These are phyloP conservation scores for Cryptococcus amylolentus DNA, from an alignment of 1,284 basidiomycete genomes.

Conservation along the genomic window DNA sequence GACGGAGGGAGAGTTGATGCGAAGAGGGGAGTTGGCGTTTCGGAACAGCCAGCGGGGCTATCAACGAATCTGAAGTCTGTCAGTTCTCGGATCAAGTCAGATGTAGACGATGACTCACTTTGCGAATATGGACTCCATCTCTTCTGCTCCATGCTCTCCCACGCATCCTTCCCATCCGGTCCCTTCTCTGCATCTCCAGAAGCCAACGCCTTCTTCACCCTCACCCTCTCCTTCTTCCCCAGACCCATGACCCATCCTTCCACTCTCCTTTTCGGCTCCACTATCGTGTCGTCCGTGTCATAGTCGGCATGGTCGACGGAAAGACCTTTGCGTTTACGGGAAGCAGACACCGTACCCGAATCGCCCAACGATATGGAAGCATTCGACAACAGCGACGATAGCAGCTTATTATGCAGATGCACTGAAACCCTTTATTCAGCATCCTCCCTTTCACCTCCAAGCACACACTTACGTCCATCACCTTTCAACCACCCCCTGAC, in stretches of 20 bases:
- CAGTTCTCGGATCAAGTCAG: background rate
- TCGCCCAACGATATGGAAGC: constrained; percentile 34
- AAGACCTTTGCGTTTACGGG: constrained; percentile 33
- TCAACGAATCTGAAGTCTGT: constrained; percentile 10
- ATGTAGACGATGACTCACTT: constrained; percentile 8
- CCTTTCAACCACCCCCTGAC: constrained; percentile 42
- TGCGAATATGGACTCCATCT: constrained; percentile 13
- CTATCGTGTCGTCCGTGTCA: constrained; percentile 34
- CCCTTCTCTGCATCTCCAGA: constrained; percentile 17
- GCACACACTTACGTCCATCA: constrained; percentile 31
- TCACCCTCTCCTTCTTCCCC: constrained; percentile 30
- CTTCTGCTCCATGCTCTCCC: constrained; percentile 1
- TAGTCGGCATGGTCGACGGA: constrained; percentile 32
- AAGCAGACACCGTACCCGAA: constrained; percentile 14
- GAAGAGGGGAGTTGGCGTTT: constrained; percentile 34
- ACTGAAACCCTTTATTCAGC: constrained; percentile 22
- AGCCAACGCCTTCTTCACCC: constrained; percentile 28
- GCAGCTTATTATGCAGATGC: constrained; percentile 44
- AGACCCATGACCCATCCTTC: constrained; percentile 41
- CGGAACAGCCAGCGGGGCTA: constrained; percentile 27
- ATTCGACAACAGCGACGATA: constrained; percentile 44
- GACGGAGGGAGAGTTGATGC: constrained; percentile 30
- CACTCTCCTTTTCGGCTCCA: constrained; percentile 38
- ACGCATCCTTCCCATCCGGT: constrained; percentile 16
- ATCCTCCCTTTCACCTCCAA: background rate